These are phyloP conservation scores for Filosporella fistucella DNA, from an alignment of 495 filamentous ascomycete species.

Conservation along the genomic window DNA sequence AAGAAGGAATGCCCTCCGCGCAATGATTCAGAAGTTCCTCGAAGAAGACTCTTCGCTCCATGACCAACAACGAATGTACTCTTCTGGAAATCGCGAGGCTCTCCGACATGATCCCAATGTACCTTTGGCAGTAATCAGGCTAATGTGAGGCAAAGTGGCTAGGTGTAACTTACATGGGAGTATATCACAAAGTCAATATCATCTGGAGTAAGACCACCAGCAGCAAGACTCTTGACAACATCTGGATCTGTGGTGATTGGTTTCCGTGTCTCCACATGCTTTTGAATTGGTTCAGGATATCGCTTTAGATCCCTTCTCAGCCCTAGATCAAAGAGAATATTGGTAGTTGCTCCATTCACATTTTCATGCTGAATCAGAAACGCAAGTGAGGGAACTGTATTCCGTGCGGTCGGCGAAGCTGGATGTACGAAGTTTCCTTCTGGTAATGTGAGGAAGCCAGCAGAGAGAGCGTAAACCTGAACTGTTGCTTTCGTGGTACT, in stretches of 20 bases:
- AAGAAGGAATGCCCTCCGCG: no score
- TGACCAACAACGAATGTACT: conserved; percentile 41
- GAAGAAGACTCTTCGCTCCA: conserved; percentile 36
- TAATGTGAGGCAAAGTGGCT: not conserved
- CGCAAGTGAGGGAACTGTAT: conserved; percentile 32
- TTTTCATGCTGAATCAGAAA: conserved; percentile 29
- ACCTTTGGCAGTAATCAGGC: conserved; percentile 46
- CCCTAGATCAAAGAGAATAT: conserved; percentile 4
- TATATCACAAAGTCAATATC: conserved; percentile 1
- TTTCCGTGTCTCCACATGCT: not conserved
- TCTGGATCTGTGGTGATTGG: not conserved
- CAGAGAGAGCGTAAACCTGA: not conserved
- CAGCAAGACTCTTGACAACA: not conserved
- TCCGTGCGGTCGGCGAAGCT: conserved; percentile 24
- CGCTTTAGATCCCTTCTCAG: not conserved
- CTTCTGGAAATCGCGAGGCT: conserved; percentile 36
- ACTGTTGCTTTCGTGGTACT: not conserved
- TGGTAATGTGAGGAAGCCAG: conserved; percentile 25
- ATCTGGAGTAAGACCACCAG: not conserved
- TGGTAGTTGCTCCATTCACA: no score
- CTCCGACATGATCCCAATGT: conserved; percentile 50
- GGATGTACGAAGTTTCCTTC: conserved; percentile 31
- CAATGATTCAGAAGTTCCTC: conserved; percentile 16
- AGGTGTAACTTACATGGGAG: not conserved
- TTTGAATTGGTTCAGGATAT: not conserved